Base-by-base conservation (phyloP, 2,329 filamentous ascomycete genomes). In the Chaetothyriales sp. region DNA sequence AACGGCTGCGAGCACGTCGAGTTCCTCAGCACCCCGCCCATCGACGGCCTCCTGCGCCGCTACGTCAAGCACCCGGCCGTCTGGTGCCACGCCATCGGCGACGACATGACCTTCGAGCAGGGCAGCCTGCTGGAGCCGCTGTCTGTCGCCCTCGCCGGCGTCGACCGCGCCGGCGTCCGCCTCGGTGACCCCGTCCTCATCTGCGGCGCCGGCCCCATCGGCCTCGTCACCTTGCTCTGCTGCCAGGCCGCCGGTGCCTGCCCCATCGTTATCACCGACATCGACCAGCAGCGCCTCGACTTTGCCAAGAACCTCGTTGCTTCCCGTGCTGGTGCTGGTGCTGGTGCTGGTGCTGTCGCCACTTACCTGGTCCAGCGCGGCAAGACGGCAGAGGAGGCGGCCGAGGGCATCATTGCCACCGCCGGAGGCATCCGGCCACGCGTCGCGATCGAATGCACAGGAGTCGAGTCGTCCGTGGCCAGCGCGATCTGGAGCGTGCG, bases 31-130 rank as follows among this genome's bases (percentile, higher is more conserved):
- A 96, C 92, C 2, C 90, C 92, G 7, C 90, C 92, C 10, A 81
- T 94, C 26, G 78, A 85, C 7, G 92, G 90, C 36, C 77, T 96
- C 56, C 75, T 96, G 60, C 80, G 90, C 60, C 80, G 90, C 66
- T 95, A 95, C 67, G 85, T 95, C 70, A 94, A 90, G 72, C 90
- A 95, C 72, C 89, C 87, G 2, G 88, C 89, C 18, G 75, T 84
- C 47, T 95, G 89, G 88, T 95, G 90, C 71, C 87, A 95, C 74
- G 94, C 94, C 75, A 92, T 96, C 60, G 86, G 86, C 46, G 73
- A 86, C 67, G 73, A 39, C 32, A 89, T 96, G 84, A 84, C 81
- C 50, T 96, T 81, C 64, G 90, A 96, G 71, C 80, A 94, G 64
- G 92, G 90, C 49, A 84, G 89, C 12, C 76, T 95, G 70, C 73